Evolutionary conservation across 495 filamentous ascomycete species (phyloP), one percentile per base, ranked within the genome.

Genomic region (Pyronema domesticum): DNA sequence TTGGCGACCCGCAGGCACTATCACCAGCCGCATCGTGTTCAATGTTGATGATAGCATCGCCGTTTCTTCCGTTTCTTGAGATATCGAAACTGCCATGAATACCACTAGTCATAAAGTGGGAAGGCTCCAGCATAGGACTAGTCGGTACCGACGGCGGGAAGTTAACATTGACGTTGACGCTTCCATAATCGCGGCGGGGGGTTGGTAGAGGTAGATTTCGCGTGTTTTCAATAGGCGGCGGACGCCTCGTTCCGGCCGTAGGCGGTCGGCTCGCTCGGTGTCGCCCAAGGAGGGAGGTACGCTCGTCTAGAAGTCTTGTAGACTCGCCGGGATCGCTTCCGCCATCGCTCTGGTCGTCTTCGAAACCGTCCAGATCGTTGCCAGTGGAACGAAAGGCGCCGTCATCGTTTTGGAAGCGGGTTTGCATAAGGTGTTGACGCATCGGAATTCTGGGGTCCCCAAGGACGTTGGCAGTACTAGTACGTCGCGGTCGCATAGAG

Each of bases 121-220:
- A 44, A 55, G 68, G 17, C 48, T 76, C 74, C 55, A 78, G 33
- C 47, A 70, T 70, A 0, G 91, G 91, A 15, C 84, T 82, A 5
- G 77, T 79, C 0, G 91, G 91, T 15, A 94, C 78, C 0, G 91
- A 96, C 0, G 91, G 91, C n/a, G 91, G 91, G 61, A 95, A 94
- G 62, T 98, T 98, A 55, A 96, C 77, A 19, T 59, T 54, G 61
- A 95, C 94, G 62, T 98, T 98, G 55, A 95, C 77, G 33, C 63
- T 54, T 5, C 63, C 63, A 42, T 65, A 66, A 6, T 39, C 62
- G 48, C 11, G 61, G 45, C 14, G 50, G 55, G 4, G 43, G 46
- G 40, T 63, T 58, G 13, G 61, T 47, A 14, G 61, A 55, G 39
- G 39, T 37, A 53, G 50, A 35, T 43, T 35, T 19, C 39, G 37